phyloP scores from a whole-genome alignment of 2,329 filamentous ascomycete species.

The Simplicillium aogashimaense region DNA sequence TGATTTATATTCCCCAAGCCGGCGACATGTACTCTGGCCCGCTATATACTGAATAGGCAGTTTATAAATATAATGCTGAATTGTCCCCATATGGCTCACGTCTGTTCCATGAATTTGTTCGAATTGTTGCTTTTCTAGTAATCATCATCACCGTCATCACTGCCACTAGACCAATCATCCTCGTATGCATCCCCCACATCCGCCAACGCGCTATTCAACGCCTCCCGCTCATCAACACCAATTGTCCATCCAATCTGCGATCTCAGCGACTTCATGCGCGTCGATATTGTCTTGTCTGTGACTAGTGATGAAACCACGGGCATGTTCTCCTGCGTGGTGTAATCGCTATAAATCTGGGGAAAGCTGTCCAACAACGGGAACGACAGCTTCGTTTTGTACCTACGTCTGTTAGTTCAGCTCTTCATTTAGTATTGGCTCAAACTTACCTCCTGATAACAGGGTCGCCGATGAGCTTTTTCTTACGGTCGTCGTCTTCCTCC shows the following conservation, averaged over 20 bases:
- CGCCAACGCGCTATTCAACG: constrained; percentile 68
- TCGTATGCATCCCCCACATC: constrained; percentile 82
- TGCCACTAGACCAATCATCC: constrained; percentile 76
- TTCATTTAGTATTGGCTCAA: background rate
- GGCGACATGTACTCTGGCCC: too few relatives aligned
- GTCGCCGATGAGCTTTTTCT: constrained; percentile 7
- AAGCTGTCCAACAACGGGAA: constrained; percentile 81
- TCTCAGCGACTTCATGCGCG: constrained; percentile 57
- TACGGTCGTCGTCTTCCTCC: constrained; percentile 4
- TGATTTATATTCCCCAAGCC: too few relatives aligned
- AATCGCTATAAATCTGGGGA: constrained; percentile 58
- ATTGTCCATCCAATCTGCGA: constrained; percentile 53
- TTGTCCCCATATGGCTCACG: background rate
- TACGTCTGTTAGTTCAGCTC: constrained; percentile 6
- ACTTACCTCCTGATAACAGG: constrained; percentile 6
- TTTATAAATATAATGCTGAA: too few relatives aligned
- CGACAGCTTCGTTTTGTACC: constrained; percentile 42
- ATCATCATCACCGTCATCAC: constrained; percentile 56
- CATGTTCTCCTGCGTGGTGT: constrained; percentile 20
- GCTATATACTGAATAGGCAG: too few relatives aligned
- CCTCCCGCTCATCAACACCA: constrained; percentile 70
- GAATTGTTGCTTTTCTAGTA: constrained; percentile 20
- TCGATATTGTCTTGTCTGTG: constrained; percentile 64
- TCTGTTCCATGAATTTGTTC: background rate
- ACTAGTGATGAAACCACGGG: constrained; percentile 51